Base-by-base conservation (phyloP, 495 filamentous ascomycete genomes). In the Trichoderma gamsii region DNA sequence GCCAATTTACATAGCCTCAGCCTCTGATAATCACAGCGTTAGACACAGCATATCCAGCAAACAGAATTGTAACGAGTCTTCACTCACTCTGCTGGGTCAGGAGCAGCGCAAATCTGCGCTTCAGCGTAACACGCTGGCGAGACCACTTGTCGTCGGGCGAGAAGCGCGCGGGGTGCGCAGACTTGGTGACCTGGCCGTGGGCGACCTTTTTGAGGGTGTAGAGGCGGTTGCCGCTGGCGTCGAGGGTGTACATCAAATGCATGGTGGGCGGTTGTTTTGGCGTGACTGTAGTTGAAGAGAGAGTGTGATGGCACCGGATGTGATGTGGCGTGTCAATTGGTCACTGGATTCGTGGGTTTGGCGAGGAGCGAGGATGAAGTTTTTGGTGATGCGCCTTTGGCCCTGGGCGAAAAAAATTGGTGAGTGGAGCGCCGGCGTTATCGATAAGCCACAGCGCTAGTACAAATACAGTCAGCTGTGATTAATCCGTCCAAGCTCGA, bases 131-230 rank as follows among this genome's bases (percentile, higher is more conserved):
- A 71, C 95, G 87, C 80, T 99, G 92, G 70, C 92, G 87, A 71
- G 93, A 97, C 82, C 94, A 97, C 82, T 95, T 96, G 83, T 99
- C 95, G 81, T 99, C 95, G 69, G 95, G 95, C 44, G 92, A 95
- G 84, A 97, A 99, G 69, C 96, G 84, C 61, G 96, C 96, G 25
- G 96, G 95, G 85, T 99, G 95, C 49, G 95, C 95, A 61, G 89
- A 93, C 83, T 94, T 96, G 73, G 96, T 96, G 75, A 97, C 90
- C 72, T 92, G 85, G 72, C 89, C 89, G 68, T 85, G 77, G 27
- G 87, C 79, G 71, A 92, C 84, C 79, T 95, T 96, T 78, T 93
- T 90, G 66, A 94, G 87, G 11, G 94, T 97, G 86, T 97, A 99
- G 73, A 88, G 74, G 70, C 92, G 89, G 80, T 92, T 91, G 82